Conservation (phyloP, 345 rosid species). For the Moricandia arvensis region DNA sequence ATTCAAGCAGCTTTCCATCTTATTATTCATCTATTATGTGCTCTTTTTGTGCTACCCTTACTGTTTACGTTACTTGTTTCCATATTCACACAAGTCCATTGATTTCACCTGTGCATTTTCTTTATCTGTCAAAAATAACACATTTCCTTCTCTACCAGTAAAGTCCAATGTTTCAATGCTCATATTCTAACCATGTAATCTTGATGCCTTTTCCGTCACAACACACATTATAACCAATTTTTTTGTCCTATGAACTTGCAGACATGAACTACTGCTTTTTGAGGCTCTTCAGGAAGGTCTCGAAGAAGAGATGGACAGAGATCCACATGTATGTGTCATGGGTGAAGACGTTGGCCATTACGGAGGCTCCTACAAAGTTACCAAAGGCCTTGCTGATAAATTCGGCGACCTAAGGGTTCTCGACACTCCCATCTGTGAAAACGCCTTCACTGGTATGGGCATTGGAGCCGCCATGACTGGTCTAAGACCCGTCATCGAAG, state of each 20-base stretch:
- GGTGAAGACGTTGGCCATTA: conserved; percentile 99
- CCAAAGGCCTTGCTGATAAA: conserved; percentile 69
- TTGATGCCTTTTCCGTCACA: not conserved
- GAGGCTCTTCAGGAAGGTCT: conserved; percentile 92
- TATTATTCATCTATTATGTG: not conserved
- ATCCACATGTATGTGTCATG: conserved; percentile 76
- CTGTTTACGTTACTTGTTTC: no score
- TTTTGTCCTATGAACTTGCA: conserved; percentile 32
- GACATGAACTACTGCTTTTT: conserved; percentile 84
- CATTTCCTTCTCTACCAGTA: not conserved
- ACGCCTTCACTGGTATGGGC: conserved; percentile 96
- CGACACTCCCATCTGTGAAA: conserved; percentile 93
- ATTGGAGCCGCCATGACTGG: conserved; percentile 97
- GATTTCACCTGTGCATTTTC: not conserved
- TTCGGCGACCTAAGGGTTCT: conserved; percentile 94
- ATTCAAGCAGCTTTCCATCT: not conserved
- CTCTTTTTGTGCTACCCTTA: not conserved
- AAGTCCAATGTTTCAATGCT: not conserved
- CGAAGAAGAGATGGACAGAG: conserved; percentile 99
- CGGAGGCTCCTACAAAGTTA: conserved; percentile 95
- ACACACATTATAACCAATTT: not conserved
- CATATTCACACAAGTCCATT: not conserved
- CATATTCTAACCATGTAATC: not conserved
- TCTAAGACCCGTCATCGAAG: conserved; percentile 81
- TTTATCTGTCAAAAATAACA: not conserved